Conservation (phyloP, 1,139 yeast species). For the Sugiyamaella japonica region DNA sequence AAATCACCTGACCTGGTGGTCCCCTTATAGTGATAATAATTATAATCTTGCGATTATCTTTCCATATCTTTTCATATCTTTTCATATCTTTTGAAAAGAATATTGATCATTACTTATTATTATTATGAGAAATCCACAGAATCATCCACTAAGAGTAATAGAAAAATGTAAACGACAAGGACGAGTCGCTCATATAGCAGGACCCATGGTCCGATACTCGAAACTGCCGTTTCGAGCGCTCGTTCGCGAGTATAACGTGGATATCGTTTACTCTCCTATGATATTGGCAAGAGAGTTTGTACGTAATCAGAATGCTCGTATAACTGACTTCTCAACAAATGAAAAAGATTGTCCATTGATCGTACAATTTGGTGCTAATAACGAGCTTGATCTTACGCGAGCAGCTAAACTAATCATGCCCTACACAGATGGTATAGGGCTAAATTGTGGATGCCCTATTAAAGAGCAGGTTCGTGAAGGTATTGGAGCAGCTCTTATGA, state of each 20-base stretch:
- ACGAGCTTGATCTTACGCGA: slow-evolving; percentile 75
- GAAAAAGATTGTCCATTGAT: slow-evolving; percentile 65
- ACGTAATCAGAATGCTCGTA: slow-evolving; percentile 75
- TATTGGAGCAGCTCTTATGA: slow-evolving; percentile 93
- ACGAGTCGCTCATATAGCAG: slow-evolving; percentile 76
- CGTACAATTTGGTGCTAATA: slow-evolving; percentile 90
- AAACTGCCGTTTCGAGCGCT: slow-evolving; percentile 87
- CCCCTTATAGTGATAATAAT: too few species aligned
- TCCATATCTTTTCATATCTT: too few species aligned
- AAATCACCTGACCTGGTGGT: background rate
- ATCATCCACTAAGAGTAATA: slow-evolving; percentile 58
- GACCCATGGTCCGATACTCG: slow-evolving; percentile 97
- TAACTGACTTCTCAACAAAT: slow-evolving; percentile 83
- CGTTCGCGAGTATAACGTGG: slow-evolving; percentile 70
- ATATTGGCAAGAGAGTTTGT: slow-evolving; percentile 93
- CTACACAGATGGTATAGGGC: slow-evolving; percentile 88
- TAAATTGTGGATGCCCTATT: slow-evolving; percentile 97
- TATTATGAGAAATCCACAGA: slow-evolving; percentile 31
- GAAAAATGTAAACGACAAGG: slow-evolving; percentile 47
- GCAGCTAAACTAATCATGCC: slow-evolving; percentile 90
- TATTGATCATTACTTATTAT: too few species aligned
- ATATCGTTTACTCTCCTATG: slow-evolving; percentile 94
- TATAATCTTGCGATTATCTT: too few species aligned
- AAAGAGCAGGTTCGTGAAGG: slow-evolving; percentile 95
- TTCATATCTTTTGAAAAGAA: too few species aligned